phyloP scores from a whole-genome alignment of 1,284 basidiomycete species.

The Austroboletus olivaceoglutinosus region DNA sequence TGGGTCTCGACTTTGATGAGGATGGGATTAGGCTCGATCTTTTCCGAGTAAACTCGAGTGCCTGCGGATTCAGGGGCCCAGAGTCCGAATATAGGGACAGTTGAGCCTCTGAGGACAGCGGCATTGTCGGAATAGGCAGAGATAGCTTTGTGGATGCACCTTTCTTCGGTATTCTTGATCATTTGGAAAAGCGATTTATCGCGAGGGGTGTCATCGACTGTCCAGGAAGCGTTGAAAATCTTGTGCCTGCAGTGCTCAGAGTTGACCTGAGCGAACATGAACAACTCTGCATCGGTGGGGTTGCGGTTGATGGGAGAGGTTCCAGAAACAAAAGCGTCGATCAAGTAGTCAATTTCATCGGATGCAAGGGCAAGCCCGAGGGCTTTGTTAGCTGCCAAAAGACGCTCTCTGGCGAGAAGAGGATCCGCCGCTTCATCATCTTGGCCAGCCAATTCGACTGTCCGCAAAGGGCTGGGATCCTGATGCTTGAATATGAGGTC shows the following conservation, averaged over 20 bases:
- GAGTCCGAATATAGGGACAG: conserved; percentile 81
- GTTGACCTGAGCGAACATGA: conserved; percentile 99
- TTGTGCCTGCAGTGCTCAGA: conserved; percentile 99
- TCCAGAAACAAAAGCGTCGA: conserved; percentile 82
- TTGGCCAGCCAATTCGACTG: conserved; percentile 54
- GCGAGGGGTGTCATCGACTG: conserved; percentile 70
- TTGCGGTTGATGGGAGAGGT: conserved; percentile 65
- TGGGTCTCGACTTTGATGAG: conserved; percentile 99
- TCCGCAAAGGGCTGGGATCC: conserved; percentile 66
- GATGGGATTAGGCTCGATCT: conserved; percentile 79
- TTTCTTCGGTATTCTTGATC: conserved; percentile 95
- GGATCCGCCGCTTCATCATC: conserved; percentile 31
- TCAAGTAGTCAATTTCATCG: conserved; percentile 92
- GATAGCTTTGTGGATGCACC: conserved; percentile 76
- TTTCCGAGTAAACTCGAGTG: conserved; percentile 50
- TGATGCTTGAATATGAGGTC: conserved; percentile 71
- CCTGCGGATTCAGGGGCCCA: conserved; percentile 33
- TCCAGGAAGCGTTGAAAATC: conserved; percentile 99
- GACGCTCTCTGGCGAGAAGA: conserved; percentile 49
- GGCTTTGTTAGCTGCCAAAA: conserved; percentile 77
- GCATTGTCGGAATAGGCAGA: conserved; percentile 99
- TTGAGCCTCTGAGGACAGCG: conserved; percentile 84
- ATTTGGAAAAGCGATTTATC: conserved; percentile 90
- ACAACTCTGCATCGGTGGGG: conserved; percentile 96
- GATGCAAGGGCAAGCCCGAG: conserved; percentile 89